Conservation (phyloP, 768 basidiomycete genomes). For the Saitozyma sp. region DNA sequence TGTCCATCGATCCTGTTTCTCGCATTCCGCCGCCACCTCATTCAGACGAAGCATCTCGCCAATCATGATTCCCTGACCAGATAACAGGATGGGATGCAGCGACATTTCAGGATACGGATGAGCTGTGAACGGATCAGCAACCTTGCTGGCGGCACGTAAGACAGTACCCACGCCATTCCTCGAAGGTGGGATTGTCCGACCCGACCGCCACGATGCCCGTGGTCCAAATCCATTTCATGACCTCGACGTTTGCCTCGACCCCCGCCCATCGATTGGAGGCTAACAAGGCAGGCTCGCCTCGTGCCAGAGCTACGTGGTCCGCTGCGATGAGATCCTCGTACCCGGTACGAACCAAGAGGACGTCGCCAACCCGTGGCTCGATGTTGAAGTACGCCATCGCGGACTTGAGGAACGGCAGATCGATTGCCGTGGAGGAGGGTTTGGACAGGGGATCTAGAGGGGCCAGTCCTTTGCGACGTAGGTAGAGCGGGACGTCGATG, state of each 20-base stretch:
- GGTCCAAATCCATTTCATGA: conserved; percentile 12
- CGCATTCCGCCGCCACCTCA: conserved; percentile 10
- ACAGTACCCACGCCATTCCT: conserved; percentile 11
- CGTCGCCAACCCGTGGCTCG: conserved; percentile 9
- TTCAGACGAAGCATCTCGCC: conserved; percentile 13
- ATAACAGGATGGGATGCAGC: conserved; percentile 13
- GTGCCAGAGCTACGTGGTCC: not conserved
- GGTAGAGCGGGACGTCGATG: conserved; percentile 14
- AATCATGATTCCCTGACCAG: conserved; percentile 16
- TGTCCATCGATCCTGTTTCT: conserved; percentile 14
- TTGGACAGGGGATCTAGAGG: conserved; percentile 2
- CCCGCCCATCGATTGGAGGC: conserved; percentile 7
- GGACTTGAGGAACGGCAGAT: conserved; percentile 1
- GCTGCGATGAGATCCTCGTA: conserved; percentile 10
- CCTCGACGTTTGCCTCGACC: conserved; percentile 7
- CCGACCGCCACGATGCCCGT: conserved; percentile 15
- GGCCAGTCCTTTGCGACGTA: not conserved
- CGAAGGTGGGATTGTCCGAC: conserved; percentile 13
- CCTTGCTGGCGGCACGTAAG: not conserved
- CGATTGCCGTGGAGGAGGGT: conserved; percentile 3
- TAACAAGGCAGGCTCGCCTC: not conserved
- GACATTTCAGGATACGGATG: not conserved
- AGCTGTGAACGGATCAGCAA: not conserved
- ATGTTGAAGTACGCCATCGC: conserved; percentile 7
- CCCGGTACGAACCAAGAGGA: conserved; percentile 14